Evolutionary conservation across 2,329 filamentous ascomycete genomes (phyloP), one percentile per base, ranked within the genome.

Genomic region (Diaporthe vexans): DNA sequence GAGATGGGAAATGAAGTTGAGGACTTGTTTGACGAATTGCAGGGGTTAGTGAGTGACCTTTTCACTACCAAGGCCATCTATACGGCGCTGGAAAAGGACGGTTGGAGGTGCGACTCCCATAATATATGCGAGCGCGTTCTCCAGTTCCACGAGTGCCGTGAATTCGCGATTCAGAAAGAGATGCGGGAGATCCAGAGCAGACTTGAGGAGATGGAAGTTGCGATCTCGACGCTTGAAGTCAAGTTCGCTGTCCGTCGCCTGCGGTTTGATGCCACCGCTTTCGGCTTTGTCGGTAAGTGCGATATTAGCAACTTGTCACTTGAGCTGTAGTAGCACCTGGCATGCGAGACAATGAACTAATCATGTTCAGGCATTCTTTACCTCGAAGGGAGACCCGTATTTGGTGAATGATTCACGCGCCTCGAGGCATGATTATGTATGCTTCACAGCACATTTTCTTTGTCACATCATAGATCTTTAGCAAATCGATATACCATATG

Each of bases 211-310:
- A 37, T 68, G 48, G 46, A 54, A 21, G 17, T 21, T 29, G 33
- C 52, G 4, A 68, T 54, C 63, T 26, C 24, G 48, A 48, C 33
- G 5, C 63, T 68, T 13, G 63, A 68, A 54, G 21, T 68, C n/a
- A 54, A 33, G 15, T 54, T 40, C 21, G 33, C 33, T 40, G 13
- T 68, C 8, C 48, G 63, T 19, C 48, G 48, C 1, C 63, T 68
- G 4, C 33, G 63, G 10, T 68, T 54, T 19, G 9, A 54, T 6
- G 63, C 63, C 26, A 68, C 63, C 6, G 48, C 33, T 1, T 54
- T 54, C 9, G 63, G 48, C 1, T 68, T 21, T 13, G 24, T 33
- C 1, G 63, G 63, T 11, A 21, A n/a, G 13, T 54, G 63, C 46
- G 33, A 68, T 17, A 40, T 68, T 15, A 21, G 24, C 33, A 52